These are phyloP conservation scores for Pseudozyma tsukubaensis DNA, from an alignment of 1,284 basidiomycete genomes.

Conservation along the genomic window DNA sequence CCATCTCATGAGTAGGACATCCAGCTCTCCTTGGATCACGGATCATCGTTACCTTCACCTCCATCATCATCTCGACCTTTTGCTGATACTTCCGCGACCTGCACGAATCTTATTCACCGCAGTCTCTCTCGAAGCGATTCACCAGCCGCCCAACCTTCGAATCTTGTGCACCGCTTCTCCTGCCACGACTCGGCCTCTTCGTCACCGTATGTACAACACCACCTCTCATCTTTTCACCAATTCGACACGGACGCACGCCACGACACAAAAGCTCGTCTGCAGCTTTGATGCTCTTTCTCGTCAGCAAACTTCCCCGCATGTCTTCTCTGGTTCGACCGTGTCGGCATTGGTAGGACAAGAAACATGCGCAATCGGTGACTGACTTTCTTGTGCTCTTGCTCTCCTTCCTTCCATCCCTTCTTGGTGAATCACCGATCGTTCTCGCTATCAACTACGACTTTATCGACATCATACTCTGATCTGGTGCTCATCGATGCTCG, in stretches of 20 bases:
- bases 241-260: background rate
- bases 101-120: background rate
- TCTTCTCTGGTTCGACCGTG: background rate
- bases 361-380: background rate
- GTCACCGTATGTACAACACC: conserved; percentile 14
- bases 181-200: background rate
- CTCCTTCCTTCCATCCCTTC: background rate
- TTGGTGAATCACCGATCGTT: too few relatives aligned
- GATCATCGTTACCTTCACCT: background rate
- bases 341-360: background rate
- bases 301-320: background rate
- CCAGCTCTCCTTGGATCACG: background rate
- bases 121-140: background rate
- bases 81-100: background rate
- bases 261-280: too few relatives aligned
- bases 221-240: background rate
- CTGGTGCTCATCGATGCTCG: too few relatives aligned
- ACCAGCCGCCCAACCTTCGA: background rate
- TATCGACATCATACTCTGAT: too few relatives aligned
- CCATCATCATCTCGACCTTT: conserved; percentile 8
- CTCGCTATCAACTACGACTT: background rate
- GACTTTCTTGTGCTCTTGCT: background rate
- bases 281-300: too few relatives aligned
- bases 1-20: background rate
- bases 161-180: background rate